Percentiles rank a stretch among this genome's conserved stretches.
Evolutionary conservation across 257 asterid genomes (phyloP).

Genomic region (Nicotiana obtusifolia): DNA sequence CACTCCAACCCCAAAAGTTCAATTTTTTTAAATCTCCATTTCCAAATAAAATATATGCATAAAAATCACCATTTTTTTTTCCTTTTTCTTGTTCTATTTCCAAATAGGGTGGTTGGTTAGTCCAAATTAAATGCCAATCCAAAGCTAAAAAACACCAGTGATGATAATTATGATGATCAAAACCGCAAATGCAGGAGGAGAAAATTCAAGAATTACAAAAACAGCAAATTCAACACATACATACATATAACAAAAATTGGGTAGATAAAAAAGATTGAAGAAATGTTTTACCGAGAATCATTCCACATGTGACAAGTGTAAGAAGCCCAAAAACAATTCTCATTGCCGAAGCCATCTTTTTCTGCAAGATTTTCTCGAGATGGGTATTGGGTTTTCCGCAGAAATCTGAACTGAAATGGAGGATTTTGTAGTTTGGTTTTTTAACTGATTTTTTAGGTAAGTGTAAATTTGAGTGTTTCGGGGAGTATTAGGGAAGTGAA

Average conservation of each 20-base stretch:
- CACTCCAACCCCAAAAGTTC: neutral
- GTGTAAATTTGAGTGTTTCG: neutral
- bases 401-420: slow-evolving; percentile 1
- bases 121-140: neutral
- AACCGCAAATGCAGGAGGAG: neutral
- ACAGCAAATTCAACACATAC: neutral
- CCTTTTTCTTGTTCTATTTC: neutral
- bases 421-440: neutral
- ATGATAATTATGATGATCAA: neutral
- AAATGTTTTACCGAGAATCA: slow-evolving; percentile 55
- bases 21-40: neutral
- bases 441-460: neutral
- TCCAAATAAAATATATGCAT: neutral
- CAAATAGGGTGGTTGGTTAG: neutral
- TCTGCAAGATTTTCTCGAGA: neutral
- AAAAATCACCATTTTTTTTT: neutral
- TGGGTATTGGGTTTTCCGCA: neutral
- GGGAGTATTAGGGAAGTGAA: neutral
- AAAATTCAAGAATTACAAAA: neutral
- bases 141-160: neutral
- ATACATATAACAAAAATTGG: neutral
- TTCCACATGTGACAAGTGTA: slow-evolving; percentile 59
- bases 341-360: slow-evolving; percentile 26
- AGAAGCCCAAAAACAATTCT: slow-evolving; percentile 62
- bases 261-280: neutral